phyloP scores from a whole-genome alignment of 192 early-diverging fungal species.

The Coemansia sp. region DNA sequence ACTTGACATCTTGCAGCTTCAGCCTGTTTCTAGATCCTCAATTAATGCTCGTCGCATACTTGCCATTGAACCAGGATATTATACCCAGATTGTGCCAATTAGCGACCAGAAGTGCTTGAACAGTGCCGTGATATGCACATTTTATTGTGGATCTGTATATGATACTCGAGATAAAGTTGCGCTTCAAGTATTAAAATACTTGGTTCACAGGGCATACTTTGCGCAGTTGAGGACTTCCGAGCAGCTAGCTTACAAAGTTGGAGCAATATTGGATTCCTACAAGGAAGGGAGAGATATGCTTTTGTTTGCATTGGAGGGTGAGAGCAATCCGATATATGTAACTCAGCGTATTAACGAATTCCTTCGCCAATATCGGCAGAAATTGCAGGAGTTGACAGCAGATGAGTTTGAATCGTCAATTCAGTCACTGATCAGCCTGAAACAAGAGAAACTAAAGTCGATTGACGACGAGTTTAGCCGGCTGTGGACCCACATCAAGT shows the following conservation, averaged over 20 bases:
- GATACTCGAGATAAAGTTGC: constrained; percentile 60
- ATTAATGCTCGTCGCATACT: background rate
- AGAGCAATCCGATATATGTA: constrained; percentile 74
- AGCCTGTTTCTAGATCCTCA: constrained; percentile 47
- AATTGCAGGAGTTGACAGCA: constrained; percentile 52
- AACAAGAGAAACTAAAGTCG: constrained; percentile 70
- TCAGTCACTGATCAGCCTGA: constrained; percentile 58
- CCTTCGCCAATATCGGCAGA: constrained; percentile 59
- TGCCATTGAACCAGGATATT: constrained; percentile 29
- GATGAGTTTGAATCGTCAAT: constrained; percentile 65
- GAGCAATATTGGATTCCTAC: background rate
- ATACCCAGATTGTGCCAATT: constrained; percentile 4
- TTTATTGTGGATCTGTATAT: constrained; percentile 72
- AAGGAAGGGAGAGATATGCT: constrained; percentile 24
- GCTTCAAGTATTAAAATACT: constrained; percentile 68
- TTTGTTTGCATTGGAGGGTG: constrained; percentile 79
- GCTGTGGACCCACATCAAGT: constrained; percentile 68
- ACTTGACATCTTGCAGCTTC: constrained; percentile 58
- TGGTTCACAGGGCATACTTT: constrained; percentile 80
- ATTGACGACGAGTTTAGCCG: constrained; percentile 63
- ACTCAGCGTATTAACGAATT: constrained; percentile 81
- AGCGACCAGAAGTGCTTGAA: constrained; percentile 77
- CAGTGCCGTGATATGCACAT: constrained; percentile 73
- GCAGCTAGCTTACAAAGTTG: constrained; percentile 67
- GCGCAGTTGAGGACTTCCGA: constrained; percentile 90